Conservation (phyloP, 2,329 filamentous ascomycete species). For the Pseudogymnoascus destructans region DNA sequence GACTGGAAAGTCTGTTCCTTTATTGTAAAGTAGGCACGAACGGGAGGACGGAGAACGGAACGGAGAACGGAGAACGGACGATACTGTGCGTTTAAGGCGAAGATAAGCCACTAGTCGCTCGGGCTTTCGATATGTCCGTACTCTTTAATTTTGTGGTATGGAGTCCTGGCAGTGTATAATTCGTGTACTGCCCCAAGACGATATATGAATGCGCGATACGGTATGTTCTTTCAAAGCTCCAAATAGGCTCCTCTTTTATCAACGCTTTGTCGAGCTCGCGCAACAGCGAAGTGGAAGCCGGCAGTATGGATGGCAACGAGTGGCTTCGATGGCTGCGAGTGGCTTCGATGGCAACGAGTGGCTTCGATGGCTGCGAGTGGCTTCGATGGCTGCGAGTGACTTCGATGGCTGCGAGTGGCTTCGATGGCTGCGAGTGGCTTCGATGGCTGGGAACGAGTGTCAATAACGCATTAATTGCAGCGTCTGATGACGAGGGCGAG, state of each 20-base stretch:
- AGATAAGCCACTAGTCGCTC: neutral
- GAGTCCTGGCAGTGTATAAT: neutral
- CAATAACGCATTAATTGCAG: neutral
- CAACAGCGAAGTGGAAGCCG: neutral
- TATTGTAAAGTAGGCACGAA: neutral
- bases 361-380: neutral
- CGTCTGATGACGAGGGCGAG: neutral
- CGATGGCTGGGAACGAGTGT: neutral
- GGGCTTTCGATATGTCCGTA: neutral
- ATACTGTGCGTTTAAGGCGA: neutral
- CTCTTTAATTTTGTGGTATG: neutral
- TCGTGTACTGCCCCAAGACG: neutral
- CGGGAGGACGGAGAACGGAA: neutral
- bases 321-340: neutral
- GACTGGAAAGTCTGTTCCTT: conserved; percentile 1
- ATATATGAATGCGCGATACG: neutral
- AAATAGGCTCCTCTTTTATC: neutral
- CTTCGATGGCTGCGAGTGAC: neutral
- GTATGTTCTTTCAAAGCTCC: conserved; percentile 2
- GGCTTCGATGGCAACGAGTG: conserved; percentile 1
- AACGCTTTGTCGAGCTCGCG: neutral
- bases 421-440: neutral
- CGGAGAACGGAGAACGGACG: neutral
- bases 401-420: neutral
- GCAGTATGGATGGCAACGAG: neutral